phyloP scores from a whole-genome alignment of 2,329 filamentous ascomycete genomes.

The Esteya vermicola region DNA sequence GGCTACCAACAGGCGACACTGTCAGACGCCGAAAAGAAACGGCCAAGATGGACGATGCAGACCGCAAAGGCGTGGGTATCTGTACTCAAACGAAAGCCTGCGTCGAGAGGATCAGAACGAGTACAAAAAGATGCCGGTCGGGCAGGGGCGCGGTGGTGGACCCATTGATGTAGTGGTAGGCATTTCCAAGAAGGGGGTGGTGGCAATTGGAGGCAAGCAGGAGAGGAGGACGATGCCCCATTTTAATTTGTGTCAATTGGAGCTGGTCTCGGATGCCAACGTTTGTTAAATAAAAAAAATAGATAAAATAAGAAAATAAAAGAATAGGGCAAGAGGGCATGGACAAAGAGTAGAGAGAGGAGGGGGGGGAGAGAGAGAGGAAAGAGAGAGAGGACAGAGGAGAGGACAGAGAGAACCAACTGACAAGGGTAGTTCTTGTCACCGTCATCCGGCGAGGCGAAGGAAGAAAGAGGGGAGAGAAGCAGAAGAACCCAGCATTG shows the following conservation, averaged over 20 bases:
- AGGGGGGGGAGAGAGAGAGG: background rate
- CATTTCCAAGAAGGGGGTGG: slow-evolving; percentile 18
- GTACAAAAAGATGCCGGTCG: slow-evolving; percentile 45
- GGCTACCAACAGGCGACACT: background rate
- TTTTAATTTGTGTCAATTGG: too few relatives aligned
- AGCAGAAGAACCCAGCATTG: slow-evolving; percentile 4
- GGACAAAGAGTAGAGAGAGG: background rate
- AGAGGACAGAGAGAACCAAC: too few relatives aligned
- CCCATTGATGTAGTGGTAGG: slow-evolving; percentile 11
- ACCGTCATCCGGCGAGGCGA: background rate
- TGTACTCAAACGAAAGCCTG: slow-evolving; percentile 25
- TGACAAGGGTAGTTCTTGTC: too few relatives aligned
- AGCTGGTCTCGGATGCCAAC: too few relatives aligned
- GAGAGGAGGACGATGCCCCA: too few relatives aligned
- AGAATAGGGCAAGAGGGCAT: background rate
- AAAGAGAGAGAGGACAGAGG: background rate
- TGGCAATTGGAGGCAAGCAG: slow-evolving; percentile 7
- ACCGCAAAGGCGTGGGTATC: slow-evolving; percentile 9
- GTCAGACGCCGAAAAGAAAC: too few relatives aligned
- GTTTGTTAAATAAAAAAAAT: background rate
- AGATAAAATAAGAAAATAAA: background rate
- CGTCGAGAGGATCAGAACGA: slow-evolving; percentile 40
- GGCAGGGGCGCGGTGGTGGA: slow-evolving; percentile 17
- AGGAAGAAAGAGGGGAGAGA: background rate
- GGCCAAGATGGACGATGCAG: too few relatives aligned